phyloP scores from a whole-genome alignment of 78 protist genomes.

The Polysphondylium violaceum region DNA sequence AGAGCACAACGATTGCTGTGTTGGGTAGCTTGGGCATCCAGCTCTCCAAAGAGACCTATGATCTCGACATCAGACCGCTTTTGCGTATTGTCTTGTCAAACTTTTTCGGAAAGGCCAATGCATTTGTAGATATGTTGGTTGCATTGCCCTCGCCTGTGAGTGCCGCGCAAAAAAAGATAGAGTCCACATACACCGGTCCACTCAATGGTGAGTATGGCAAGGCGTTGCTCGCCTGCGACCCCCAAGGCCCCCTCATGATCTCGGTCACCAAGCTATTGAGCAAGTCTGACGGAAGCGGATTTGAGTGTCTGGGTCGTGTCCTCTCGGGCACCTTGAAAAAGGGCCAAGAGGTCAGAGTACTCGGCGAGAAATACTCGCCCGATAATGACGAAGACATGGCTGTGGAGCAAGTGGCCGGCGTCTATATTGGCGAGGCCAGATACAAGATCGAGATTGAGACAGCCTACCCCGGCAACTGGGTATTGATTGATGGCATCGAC shows the following conservation, averaged over 20 bases:
- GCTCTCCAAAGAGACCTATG: slow-evolving; percentile 47
- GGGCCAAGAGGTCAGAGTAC: slow-evolving; percentile 81
- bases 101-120: slow-evolving; percentile 87
- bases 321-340: slow-evolving; percentile 91
- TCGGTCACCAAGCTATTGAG: slow-evolving; percentile 87
- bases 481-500: slow-evolving; percentile 96
- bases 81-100: slow-evolving; percentile 79
- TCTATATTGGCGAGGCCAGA: slow-evolving; percentile 87
- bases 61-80: slow-evolving; percentile 86
- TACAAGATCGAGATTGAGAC: slow-evolving; percentile 86
- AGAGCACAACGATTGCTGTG: not conserved
- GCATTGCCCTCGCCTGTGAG: slow-evolving; percentile 92
- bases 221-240: slow-evolving; percentile 86
- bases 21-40: slow-evolving; percentile 88
- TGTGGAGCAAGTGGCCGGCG: not conserved
- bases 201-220: slow-evolving; percentile 61
- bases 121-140: slow-evolving; percentile 91
- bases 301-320: slow-evolving; percentile 89
- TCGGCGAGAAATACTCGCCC: slow-evolving; percentile 95
- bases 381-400: slow-evolving; percentile 97
- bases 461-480: slow-evolving; percentile 95
- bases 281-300: slow-evolving; percentile 80
- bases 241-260: slow-evolving; percentile 92
- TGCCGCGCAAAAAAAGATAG: slow-evolving; percentile 78
- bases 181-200: slow-evolving; percentile 87